These are phyloP conservation scores for Funneliformis geosporum DNA, from an alignment of 192 early-diverging fungal species.

Conservation along the genomic window DNA sequence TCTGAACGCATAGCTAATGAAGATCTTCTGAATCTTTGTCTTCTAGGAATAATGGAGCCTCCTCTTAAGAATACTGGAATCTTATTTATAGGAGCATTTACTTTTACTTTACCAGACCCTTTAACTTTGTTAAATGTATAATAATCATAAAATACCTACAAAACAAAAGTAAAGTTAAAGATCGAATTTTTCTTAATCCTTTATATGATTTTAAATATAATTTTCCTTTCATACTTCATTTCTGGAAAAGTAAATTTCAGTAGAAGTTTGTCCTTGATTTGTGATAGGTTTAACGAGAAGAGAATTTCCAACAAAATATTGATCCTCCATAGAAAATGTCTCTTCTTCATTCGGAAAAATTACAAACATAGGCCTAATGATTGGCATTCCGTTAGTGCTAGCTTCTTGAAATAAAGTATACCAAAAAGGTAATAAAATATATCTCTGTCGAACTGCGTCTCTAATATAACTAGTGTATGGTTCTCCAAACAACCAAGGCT, in stretches of 20 bases:
- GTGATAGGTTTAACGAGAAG: slow-evolving; percentile 75
- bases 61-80: slow-evolving; percentile 89
- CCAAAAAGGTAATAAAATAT: slow-evolving; percentile 85
- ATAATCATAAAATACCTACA: slow-evolving; percentile 74
- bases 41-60: slow-evolving; percentile 84
- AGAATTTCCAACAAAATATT: slow-evolving; percentile 88
- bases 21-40: slow-evolving; percentile 82
- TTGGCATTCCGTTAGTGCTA: slow-evolving; percentile 69
- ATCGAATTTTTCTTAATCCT: not conserved
- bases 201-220: not conserved
- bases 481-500: slow-evolving; percentile 95
- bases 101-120: slow-evolving; percentile 41
- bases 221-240: slow-evolving; percentile 59
- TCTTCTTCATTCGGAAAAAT: slow-evolving; percentile 82
- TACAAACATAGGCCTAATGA: slow-evolving; percentile 86
- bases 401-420: slow-evolving; percentile 92
- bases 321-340: slow-evolving; percentile 80
- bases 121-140: slow-evolving; percentile 40
- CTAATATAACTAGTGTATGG: slow-evolving; percentile 79
- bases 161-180: slow-evolving; percentile 17
- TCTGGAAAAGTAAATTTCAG: slow-evolving; percentile 74
- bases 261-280: slow-evolving; percentile 54
- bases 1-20: slow-evolving; percentile 80
- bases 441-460: slow-evolving; percentile 76
- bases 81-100: slow-evolving; percentile 70